A percentile compares a stretch with the other conserved stretches of the same genome.
These are phyloP conservation scores for Quercus aquifolioides DNA, from an alignment of 306 rosid species.

Conservation along the genomic window DNA sequence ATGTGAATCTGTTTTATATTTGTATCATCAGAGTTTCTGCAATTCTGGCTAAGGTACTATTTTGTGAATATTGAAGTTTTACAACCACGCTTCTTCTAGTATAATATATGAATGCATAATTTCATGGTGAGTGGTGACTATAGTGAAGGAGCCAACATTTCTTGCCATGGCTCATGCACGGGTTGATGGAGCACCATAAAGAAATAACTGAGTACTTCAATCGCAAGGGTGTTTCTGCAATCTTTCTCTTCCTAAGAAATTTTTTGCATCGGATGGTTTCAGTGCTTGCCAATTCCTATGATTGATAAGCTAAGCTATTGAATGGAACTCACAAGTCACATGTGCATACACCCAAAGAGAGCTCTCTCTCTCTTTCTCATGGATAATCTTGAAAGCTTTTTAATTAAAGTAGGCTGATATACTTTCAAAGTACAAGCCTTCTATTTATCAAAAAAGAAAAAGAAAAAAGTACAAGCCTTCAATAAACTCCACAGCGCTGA, in stretches of 20 bases:
- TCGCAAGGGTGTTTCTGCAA: constrained; percentile 64
- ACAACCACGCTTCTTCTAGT: background rate
- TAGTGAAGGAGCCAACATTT: constrained; percentile 22
- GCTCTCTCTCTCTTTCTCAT: constrained; percentile 20
- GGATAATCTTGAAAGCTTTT: constrained; percentile 9
- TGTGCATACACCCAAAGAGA: constrained; percentile 89
- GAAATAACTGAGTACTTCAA: constrained; percentile 78
- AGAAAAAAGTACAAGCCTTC: constrained; percentile 55
- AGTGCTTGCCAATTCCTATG: constrained; percentile 84
- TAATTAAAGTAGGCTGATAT: constrained; percentile 60
- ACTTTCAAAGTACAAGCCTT: constrained; percentile 78
- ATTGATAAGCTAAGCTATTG: constrained; percentile 83
- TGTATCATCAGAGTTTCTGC: background rate
- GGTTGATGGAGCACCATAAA: constrained; percentile 74
- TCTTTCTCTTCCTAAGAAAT: constrained; percentile 83
- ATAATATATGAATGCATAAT: constrained; percentile 3
- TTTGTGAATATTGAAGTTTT: background rate
- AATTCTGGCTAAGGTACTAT: background rate
- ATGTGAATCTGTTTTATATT: background rate
- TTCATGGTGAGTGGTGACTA: constrained; percentile 1
- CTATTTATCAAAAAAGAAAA: background rate
- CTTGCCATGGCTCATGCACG: constrained; percentile 45
- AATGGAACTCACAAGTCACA: constrained; percentile 95
- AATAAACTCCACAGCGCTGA: constrained; percentile 59
- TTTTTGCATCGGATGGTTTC: constrained; percentile 77